Evolutionary conservation across 768 basidiomycete genomes (phyloP).

Genomic region (Lactarius trivialis): DNA sequence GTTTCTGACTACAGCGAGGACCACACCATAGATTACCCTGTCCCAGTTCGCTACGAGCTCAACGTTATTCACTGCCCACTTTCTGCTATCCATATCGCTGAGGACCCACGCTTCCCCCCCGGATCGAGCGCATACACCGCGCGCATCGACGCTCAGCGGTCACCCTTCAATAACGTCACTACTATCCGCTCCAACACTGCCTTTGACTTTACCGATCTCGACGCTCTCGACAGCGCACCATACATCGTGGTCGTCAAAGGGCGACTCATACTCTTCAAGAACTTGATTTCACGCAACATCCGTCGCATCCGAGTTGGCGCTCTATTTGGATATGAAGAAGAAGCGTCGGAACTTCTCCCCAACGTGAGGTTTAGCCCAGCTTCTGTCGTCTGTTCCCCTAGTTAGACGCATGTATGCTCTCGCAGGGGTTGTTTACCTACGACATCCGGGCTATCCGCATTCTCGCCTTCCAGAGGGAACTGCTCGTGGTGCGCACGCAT

Average conservation of each 20-base stretch:
- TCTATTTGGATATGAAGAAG: slow-evolving; percentile 17
- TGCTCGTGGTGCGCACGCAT: slow-evolving; percentile 21
- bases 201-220: slow-evolving; percentile 19
- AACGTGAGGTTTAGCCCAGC: slow-evolving; percentile 13
- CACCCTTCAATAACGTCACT: slow-evolving; percentile 14
- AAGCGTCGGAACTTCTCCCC: slow-evolving; percentile 13
- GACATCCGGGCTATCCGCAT: slow-evolving; percentile 22
- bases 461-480: slow-evolving; percentile 17
- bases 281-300: slow-evolving; percentile 10
- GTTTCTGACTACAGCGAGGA: slow-evolving; percentile 20
- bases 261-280: slow-evolving; percentile 16
- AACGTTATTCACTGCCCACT: slow-evolving; percentile 18
- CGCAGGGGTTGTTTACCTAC: slow-evolving; percentile 17
- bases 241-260: slow-evolving; percentile 12
- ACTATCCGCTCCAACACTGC: slow-evolving; percentile 14
- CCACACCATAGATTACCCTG: slow-evolving; percentile 15
- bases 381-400: not conserved
- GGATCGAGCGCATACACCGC: slow-evolving; percentile 14
- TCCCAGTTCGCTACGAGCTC: slow-evolving; percentile 22
- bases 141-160: slow-evolving; percentile 2
- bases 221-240: slow-evolving; percentile 13
- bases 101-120: slow-evolving; percentile 20
- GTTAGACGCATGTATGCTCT: slow-evolving; percentile 11
- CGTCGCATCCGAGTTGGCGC: slow-evolving; percentile 15
- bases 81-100: slow-evolving; percentile 15